A percentile compares a stretch with the other conserved stretches of the same genome.
Evolutionary conservation across 257 asterid genomes (phyloP).

Genomic region (Paulownia fortunei): DNA sequence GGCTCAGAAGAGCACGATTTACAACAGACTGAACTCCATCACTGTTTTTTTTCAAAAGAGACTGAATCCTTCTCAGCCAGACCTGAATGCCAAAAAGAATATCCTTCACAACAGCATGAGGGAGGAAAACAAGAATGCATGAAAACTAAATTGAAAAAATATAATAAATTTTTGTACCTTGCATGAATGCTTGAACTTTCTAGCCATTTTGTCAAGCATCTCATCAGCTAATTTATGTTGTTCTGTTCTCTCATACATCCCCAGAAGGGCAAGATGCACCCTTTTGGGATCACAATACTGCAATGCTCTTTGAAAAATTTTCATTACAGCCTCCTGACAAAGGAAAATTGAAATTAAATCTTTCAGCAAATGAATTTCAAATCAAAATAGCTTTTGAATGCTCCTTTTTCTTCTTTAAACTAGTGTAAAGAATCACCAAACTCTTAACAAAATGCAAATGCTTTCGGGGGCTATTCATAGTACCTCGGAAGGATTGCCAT

Average conservation of each 20-base stretch:
- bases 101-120: neutral
- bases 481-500: slow-evolving; percentile 96
- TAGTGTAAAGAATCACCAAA: slow-evolving; percentile 8
- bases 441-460: neutral
- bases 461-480: slow-evolving; percentile 9
- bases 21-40: slow-evolving; percentile 72
- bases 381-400: neutral
- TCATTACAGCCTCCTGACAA: slow-evolving; percentile 75
- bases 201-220: slow-evolving; percentile 79
- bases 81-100: slow-evolving; percentile 50
- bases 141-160: too few relatives aligned
- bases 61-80: slow-evolving; percentile 77
- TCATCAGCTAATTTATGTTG: slow-evolving; percentile 70
- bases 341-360: neutral
- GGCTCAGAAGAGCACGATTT: slow-evolving; percentile 75
- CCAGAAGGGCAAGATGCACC: slow-evolving; percentile 82
- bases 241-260: slow-evolving; percentile 80
- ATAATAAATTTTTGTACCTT: slow-evolving; percentile 52
- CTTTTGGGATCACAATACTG: slow-evolving; percentile 88
- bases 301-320: slow-evolving; percentile 83
- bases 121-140: neutral
- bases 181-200: slow-evolving; percentile 86
- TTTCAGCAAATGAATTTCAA: neutral
- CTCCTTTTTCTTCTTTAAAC: neutral
- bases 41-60: slow-evolving; percentile 52